Percentiles rank a stretch among this genome's conserved stretches.
Conservation (phyloP, 2,329 filamentous ascomycete species). For the Beauveria varroae region DNA sequence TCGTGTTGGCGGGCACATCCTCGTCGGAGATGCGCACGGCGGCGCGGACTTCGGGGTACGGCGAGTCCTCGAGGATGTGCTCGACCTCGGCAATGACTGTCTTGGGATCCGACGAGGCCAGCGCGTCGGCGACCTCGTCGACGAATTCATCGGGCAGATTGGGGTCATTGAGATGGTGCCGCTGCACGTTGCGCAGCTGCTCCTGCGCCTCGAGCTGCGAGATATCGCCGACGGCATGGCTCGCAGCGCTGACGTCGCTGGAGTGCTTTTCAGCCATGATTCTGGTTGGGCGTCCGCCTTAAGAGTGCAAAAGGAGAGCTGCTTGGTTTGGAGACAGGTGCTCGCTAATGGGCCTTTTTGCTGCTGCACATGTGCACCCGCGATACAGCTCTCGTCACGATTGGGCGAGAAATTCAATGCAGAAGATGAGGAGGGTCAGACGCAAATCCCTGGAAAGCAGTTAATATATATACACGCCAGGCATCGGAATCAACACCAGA, state of each 20-base stretch:
- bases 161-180: slow-evolving; percentile 44
- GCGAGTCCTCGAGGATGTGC: slow-evolving; percentile 30
- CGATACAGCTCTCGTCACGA: neutral
- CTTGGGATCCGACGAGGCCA: slow-evolving; percentile 43
- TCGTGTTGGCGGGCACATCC: slow-evolving; percentile 22
- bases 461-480: neutral
- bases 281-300: neutral
- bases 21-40: slow-evolving; percentile 11
- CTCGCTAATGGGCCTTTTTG: neutral
- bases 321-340: neutral
- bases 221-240: neutral
- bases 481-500: too few relatives aligned
- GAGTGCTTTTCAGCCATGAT: slow-evolving; percentile 2
- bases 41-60: slow-evolving; percentile 12
- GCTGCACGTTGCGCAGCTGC: slow-evolving; percentile 24
- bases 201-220: slow-evolving; percentile 5
- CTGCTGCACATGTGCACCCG: neutral
- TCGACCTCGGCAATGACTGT: slow-evolving; percentile 77
- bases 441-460: neutral
- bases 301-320: neutral
- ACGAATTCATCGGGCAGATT: slow-evolving; percentile 43
- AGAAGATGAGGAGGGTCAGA: neutral
- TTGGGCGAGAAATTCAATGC: neutral
- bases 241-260: neutral
- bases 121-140: slow-evolving; percentile 47